These are phyloP conservation scores for Rhizopogon roseolus DNA, from an alignment of 768 basidiomycete genomes.

Conservation along the genomic window DNA sequence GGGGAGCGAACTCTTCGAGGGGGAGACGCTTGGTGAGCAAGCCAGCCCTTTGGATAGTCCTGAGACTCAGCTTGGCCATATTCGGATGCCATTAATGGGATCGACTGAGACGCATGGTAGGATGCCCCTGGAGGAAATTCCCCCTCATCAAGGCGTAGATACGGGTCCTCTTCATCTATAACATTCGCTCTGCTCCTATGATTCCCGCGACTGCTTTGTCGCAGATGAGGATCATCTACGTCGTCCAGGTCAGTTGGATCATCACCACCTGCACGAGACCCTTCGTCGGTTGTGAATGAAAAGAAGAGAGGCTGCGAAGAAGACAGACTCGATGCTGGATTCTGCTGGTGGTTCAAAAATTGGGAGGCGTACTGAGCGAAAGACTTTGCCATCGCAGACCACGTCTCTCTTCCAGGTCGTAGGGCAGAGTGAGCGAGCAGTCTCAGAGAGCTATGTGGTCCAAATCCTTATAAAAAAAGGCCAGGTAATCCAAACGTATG, in stretches of 20 bases:
- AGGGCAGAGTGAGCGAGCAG: background rate
- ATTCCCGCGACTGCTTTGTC: conserved; percentile 29
- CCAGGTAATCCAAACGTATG: too few relatives aligned
- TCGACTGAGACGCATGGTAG: conserved; percentile 29
- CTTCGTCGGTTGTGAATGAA: conserved; percentile 79
- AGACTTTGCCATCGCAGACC: conserved; percentile 50
- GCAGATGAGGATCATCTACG: conserved; percentile 72
- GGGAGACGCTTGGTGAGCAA: conserved; percentile 72
- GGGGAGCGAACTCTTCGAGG: conserved; percentile 39
- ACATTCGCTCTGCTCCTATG: conserved; percentile 24
- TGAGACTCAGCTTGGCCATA: conserved; percentile 34
- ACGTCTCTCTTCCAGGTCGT: background rate
- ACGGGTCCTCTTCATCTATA: conserved; percentile 69
- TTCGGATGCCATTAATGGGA: conserved; percentile 32
- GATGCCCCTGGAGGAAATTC: conserved; percentile 41
- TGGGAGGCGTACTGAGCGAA: conserved; percentile 83
- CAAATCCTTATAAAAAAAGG: background rate
- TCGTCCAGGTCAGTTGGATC: conserved; percentile 59
- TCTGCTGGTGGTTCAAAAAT: conserved; percentile 61
- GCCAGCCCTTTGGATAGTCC: conserved; percentile 51
- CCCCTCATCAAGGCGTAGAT: conserved; percentile 71
- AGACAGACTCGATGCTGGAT: conserved; percentile 47
- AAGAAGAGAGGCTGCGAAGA: conserved; percentile 81
- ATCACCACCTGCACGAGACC: conserved; percentile 44
- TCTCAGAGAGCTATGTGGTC: background rate